Percentiles rank a stretch among this genome's conserved stretches.
phyloP scores from a whole-genome alignment of 345 rosid species.

The Acer yangbiense region DNA sequence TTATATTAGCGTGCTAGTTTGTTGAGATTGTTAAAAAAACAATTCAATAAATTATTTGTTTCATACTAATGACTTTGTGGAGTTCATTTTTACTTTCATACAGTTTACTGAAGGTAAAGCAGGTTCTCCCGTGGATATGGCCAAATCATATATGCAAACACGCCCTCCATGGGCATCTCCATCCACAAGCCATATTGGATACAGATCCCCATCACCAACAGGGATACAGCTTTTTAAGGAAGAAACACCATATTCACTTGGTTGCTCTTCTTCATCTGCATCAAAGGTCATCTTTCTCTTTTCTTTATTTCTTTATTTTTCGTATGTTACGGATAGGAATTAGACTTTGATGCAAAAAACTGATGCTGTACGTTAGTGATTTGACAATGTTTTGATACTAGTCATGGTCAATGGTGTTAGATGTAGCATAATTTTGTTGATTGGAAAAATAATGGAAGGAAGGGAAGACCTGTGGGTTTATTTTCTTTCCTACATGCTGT shows the following conservation, averaged over 20 bases:
- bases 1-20: not conserved
- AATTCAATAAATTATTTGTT: not conserved
- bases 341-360: slow-evolving; percentile 2
- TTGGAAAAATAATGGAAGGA: too few relatives aligned
- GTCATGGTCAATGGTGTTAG: not conserved
- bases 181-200: slow-evolving; percentile 35
- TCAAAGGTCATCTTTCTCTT: slow-evolving; percentile 52
- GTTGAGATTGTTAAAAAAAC: not conserved
- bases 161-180: slow-evolving; percentile 84
- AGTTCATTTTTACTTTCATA: slow-evolving; percentile 6
- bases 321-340: not conserved
- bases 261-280: slow-evolving; percentile 41
- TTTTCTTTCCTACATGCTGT: not conserved
- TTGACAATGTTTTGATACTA: slow-evolving; percentile 1
- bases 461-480: not conserved
- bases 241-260: slow-evolving; percentile 46
- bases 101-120: slow-evolving; percentile 60
- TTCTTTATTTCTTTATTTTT: not conserved
- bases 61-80: not conserved
- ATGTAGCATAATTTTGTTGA: too few relatives aligned
- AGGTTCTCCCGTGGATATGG: slow-evolving; percentile 81
- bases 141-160: slow-evolving; percentile 76
- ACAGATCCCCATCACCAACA: slow-evolving; percentile 44
- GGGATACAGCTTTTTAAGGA: slow-evolving; percentile 53
- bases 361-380: not conserved